A percentile compares a stretch with the other conserved stretches of the same genome.
phyloP scores from a whole-genome alignment of 169 alveolate genomes.

The Plasmodium malariae region DNA sequence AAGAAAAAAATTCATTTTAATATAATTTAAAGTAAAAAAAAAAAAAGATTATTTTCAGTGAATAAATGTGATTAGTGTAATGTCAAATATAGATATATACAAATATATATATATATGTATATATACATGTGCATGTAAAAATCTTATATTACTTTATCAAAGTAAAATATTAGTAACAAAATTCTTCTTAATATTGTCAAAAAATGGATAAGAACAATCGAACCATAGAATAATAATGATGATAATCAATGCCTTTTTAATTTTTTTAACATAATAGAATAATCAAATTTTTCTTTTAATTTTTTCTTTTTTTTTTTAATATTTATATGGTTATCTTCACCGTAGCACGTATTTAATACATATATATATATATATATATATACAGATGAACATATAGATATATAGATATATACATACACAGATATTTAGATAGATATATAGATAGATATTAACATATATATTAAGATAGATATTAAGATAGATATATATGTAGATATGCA shows the following conservation, averaged over 20 bases:
- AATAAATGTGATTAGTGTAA: too few species aligned
- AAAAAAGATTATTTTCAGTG: too few species aligned
- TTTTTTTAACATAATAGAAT: slow-evolving; percentile 3
- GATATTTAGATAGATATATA: neutral
- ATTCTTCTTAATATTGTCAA: slow-evolving; percentile 18
- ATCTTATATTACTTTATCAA: slow-evolving; percentile 4
- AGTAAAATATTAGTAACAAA: neutral
- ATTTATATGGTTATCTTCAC: slow-evolving; percentile 20
- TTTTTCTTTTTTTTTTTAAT: slow-evolving; percentile 13
- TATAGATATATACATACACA: too few species aligned
- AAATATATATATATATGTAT: slow-evolving; percentile 15
- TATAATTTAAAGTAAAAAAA: too few species aligned
- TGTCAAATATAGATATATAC: too few species aligned
- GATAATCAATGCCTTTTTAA: neutral
- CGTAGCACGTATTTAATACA: neutral
- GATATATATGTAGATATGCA: neutral
- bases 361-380: slow-evolving; percentile 1
- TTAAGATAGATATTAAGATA: neutral
- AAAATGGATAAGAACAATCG: neutral
- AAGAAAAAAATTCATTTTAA: too few species aligned
- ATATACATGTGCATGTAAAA: slow-evolving; percentile 12
- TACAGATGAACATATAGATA: too few species aligned
- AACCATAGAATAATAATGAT: slow-evolving; percentile 7
- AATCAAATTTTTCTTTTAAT: slow-evolving; percentile 6
- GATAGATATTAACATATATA: too few species aligned